Base-by-base conservation (phyloP, 108 stramenopile species). In the Craspedostauros australis region DNA sequence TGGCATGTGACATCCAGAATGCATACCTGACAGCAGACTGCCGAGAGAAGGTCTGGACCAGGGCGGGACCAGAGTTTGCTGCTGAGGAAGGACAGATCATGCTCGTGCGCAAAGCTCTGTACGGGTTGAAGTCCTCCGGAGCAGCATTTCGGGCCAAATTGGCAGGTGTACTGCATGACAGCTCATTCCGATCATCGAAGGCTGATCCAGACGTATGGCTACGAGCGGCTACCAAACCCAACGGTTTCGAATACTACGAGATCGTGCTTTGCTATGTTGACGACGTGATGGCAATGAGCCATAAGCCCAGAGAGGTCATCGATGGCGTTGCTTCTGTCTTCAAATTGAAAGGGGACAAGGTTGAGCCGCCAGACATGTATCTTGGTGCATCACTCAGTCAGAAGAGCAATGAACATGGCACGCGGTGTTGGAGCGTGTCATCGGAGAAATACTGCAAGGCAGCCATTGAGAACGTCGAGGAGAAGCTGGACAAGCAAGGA, bases 131-230 rank as follows among this genome's bases (percentile, higher is more conserved):
- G 22, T 37, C 33, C 11, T 21, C 32, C 43, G 69, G 55, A 19
- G 54, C 55, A 5, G 11, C 49, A 0, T 77, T 50, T 24, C 15
- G 46, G 2, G 32, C 47, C 5, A 21, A 25, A 11, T 38, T 60
- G 2, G 46, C 41, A 2, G 55, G 26, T 16, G 64, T 59, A 24
- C 69, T 78, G 72, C 11, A 40, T 7, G 33, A 66, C 29, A 43
- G 76, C 5, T 60, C 50, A 0, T 82, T 72, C 50, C 27, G 15
- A 23, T 42, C 60, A 0, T 63, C 48, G 19, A 30, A 33, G 18
- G 66, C 62, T 14, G 72, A 74, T 26, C 59, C 54, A 2, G 73
- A 74, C 34, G 57, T 64, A 0, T 68, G 54, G 56, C 40, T 68
- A 27, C 37, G 54, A 11, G 2, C 19, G 4, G 60, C 50, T 11